Percentiles rank a stretch among this genome's conserved stretches.
Evolutionary conservation across 768 basidiomycete species (phyloP).

Genomic region (Trametes gibbosa): DNA sequence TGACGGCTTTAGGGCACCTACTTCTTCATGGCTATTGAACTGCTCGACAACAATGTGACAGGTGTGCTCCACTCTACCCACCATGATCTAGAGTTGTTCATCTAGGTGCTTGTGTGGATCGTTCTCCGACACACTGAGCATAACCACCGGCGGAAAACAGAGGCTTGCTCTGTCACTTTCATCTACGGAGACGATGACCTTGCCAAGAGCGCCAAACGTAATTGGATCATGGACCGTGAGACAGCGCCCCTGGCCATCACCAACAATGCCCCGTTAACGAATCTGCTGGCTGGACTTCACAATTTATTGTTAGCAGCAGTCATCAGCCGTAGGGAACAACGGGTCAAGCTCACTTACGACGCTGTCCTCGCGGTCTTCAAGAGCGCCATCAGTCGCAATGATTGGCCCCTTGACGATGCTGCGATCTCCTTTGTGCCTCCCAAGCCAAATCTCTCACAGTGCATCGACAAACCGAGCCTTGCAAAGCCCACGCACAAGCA

Average conservation of each 20-base stretch:
- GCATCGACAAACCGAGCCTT: too few relatives aligned
- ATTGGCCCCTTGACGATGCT: conserved; percentile 4
- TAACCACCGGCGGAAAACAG: not conserved
- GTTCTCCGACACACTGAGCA: conserved; percentile 4
- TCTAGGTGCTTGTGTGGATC: conserved; percentile 13
- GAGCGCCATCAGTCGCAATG: not conserved
- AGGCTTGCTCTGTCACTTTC: not conserved
- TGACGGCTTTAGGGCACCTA: not conserved
- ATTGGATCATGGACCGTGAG: not conserved
- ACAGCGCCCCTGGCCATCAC: not conserved
- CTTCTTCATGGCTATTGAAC: conserved; percentile 3
- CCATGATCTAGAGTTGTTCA: conserved; percentile 18
- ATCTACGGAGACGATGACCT: not conserved
- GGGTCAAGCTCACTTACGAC: not conserved
- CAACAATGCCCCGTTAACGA: not conserved
- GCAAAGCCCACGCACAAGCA: too few relatives aligned
- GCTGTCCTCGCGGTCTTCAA: conserved; percentile 3
- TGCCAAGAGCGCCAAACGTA: not conserved
- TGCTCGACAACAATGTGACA: not conserved
- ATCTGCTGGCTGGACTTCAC: not conserved
- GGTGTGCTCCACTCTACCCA: not conserved
- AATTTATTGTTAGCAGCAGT: not conserved
- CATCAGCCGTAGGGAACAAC: not conserved
- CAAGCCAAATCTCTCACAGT: not conserved
- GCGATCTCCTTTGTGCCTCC: not conserved